A percentile compares a stretch with the other conserved stretches of the same genome.
These are phyloP conservation scores for Hemisphaericaspora xylofermentans DNA, from an alignment of 1,139 yeast genomes.

Conservation along the genomic window DNA sequence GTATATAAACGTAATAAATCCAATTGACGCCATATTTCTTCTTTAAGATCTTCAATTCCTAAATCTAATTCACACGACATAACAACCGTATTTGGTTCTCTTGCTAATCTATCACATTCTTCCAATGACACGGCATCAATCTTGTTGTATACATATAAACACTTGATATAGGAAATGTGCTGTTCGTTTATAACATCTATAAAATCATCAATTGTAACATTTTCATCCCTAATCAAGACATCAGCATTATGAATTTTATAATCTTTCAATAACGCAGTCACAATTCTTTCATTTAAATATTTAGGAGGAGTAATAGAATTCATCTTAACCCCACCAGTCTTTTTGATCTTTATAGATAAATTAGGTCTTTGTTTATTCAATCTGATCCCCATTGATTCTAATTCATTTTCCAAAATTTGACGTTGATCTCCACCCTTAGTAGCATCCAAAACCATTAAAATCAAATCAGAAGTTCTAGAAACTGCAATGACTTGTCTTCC, in stretches of 20 bases:
- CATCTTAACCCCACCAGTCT: constrained; percentile 88
- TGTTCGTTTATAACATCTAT: constrained; percentile 88
- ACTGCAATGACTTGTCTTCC: constrained; percentile 97
- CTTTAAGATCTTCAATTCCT: constrained; percentile 84
- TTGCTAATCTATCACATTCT: constrained; percentile 88
- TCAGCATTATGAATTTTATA: constrained; percentile 93
- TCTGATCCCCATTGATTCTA: constrained; percentile 92
- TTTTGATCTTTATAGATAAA: constrained; percentile 72
- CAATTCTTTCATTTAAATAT: constrained; percentile 76
- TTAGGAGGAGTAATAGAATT: constrained; percentile 82
- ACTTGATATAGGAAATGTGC: constrained; percentile 84
- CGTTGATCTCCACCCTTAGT: constrained; percentile 91
- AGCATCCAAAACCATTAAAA: constrained; percentile 92
- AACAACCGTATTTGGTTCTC: constrained; percentile 89
- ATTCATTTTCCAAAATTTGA: constrained; percentile 78
- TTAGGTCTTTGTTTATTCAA: constrained; percentile 82
- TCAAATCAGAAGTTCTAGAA: constrained; percentile 90
- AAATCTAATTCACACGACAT: constrained; percentile 88
- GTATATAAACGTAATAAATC: constrained; percentile 81
- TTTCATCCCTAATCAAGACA: constrained; percentile 83
- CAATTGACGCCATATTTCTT: constrained; percentile 89
- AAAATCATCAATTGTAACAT: constrained; percentile 88
- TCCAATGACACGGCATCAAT: constrained; percentile 93
- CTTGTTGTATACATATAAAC: constrained; percentile 92
- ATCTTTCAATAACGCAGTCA: constrained; percentile 74